Conservation (phyloP, 768 basidiomycete genomes). For the Leccinum boreale region DNA sequence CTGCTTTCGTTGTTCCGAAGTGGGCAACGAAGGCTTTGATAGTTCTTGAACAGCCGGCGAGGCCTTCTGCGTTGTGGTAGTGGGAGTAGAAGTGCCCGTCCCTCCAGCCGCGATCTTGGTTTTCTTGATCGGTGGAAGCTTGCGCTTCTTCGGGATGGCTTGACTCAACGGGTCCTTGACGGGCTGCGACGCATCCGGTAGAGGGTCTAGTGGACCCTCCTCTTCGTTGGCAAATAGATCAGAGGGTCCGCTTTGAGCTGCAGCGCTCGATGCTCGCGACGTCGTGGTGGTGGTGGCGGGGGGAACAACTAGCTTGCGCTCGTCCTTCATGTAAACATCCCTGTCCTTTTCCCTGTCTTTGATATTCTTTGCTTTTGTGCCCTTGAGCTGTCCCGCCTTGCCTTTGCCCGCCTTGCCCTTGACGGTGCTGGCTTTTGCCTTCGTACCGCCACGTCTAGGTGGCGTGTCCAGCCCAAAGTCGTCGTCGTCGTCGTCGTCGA, state of each 20-base stretch:
- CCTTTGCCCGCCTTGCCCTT: constrained; percentile 30
- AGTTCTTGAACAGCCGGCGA: constrained; percentile 14
- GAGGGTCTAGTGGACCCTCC: constrained; percentile 6
- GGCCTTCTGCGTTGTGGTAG: constrained; percentile 26
- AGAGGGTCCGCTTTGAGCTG: constrained; percentile 30
- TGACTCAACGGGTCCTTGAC: constrained; percentile 24
- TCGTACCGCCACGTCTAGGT: constrained; percentile 21
- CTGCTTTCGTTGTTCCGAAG: constrained; percentile 36
- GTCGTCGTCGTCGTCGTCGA: constrained; percentile 24
- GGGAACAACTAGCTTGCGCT: constrained; percentile 32
- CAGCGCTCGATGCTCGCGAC: constrained; percentile 29
- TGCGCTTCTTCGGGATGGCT: constrained; percentile 52
- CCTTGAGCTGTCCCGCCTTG: constrained; percentile 13
- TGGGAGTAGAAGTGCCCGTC: constrained; percentile 21
- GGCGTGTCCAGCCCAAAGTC: constrained; percentile 23
- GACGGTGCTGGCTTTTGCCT: constrained; percentile 16
- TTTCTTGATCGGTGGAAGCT: constrained; percentile 69
- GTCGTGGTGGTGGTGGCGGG: constrained; percentile 13
- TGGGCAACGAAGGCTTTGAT: constrained; percentile 27
- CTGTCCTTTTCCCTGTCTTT: constrained; percentile 33
- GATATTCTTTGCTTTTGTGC: constrained; percentile 28
- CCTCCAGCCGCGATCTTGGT: constrained; percentile 40
- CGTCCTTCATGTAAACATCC: constrained; percentile 40
- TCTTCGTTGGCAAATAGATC: constrained; percentile 34
- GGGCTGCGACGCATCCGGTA: constrained; percentile 23